phyloP scores from a whole-genome alignment of 495 filamentous ascomycete genomes.

The Aspergillus avenaceus region DNA sequence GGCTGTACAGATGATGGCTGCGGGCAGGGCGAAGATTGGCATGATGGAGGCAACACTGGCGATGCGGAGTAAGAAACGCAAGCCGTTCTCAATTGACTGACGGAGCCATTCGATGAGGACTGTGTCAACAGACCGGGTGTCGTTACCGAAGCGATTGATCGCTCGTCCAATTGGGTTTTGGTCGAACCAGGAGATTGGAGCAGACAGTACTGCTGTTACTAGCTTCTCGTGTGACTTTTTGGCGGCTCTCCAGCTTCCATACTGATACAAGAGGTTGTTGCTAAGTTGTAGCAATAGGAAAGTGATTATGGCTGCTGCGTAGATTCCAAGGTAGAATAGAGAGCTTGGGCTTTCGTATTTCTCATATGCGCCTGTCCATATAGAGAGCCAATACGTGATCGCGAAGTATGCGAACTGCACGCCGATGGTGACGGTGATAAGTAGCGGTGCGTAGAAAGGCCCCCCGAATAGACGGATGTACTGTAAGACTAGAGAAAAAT shows the following conservation, averaged over 20 bases:
- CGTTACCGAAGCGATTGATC: conserved; percentile 75
- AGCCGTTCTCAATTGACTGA: conserved; percentile 31
- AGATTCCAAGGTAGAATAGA: conserved; percentile 20
- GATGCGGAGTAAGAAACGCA: conserved; percentile 38
- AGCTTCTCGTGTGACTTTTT: conserved; percentile 57
- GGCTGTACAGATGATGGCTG: conserved; percentile 32
- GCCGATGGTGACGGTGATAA: conserved; percentile 15
- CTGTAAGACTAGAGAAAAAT: conserved; percentile 11
- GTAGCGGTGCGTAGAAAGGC: conserved; percentile 12
- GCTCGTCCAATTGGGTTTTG: conserved; percentile 82
- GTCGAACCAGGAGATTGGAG: conserved; percentile 87
- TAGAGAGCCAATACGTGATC: conserved; percentile 25
- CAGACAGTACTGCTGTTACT: conserved; percentile 67
- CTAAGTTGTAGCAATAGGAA: conserved; percentile 19
- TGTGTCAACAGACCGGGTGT: conserved; percentile 64
- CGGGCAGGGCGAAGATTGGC: conserved; percentile 45
- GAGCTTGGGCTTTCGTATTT: conserved; percentile 11
- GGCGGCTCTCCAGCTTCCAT: conserved; percentile 41
- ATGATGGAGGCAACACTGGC: conserved; percentile 45
- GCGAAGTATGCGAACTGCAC: conserved; percentile 22
- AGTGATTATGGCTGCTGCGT: conserved; percentile 14
- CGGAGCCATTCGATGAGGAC: conserved; percentile 35
- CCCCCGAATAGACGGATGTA: conserved; percentile 23
- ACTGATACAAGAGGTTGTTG: conserved; percentile 23
- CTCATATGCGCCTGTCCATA: conserved; percentile 23